These are phyloP conservation scores for Sugiyamaella boreocaroliniensis DNA, from an alignment of 805 yeast genomes.

Conservation along the genomic window DNA sequence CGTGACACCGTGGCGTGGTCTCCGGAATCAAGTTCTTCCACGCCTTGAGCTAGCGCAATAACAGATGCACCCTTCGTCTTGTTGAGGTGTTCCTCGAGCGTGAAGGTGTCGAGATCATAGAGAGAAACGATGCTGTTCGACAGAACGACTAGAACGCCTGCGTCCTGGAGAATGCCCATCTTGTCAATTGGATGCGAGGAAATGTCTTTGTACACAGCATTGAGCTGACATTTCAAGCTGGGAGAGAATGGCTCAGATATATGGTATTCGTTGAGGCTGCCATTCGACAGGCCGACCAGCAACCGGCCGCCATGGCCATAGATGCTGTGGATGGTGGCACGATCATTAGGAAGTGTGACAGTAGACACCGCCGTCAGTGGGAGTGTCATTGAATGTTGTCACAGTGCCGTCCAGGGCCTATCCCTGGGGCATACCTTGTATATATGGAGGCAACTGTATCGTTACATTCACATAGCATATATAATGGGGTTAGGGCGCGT, in stretches of 20 bases:
- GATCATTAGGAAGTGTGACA: background rate
- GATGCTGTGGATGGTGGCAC: conserved; percentile 4
- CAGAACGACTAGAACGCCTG: conserved; percentile 30
- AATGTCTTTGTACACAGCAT: conserved; percentile 16
- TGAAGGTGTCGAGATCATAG: conserved; percentile 28
- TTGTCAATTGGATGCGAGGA: conserved; percentile 27
- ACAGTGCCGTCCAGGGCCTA: background rate
- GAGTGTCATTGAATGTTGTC: background rate
- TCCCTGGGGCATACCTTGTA: background rate
- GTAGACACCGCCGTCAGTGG: background rate
- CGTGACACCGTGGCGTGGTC: conserved; percentile 24
- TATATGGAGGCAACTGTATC: background rate
- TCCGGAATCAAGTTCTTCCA: conserved; percentile 7
- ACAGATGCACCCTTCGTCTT: conserved; percentile 32
- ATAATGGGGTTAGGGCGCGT: background rate
- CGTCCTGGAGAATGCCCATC: conserved; percentile 30
- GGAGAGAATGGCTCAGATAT: conserved; percentile 21
- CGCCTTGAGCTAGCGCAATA: conserved; percentile 21
- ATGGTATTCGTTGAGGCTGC: conserved; percentile 23
- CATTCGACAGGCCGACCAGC: conserved; percentile 26
- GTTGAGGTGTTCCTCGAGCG: conserved; percentile 28
- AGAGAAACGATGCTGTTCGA: conserved; percentile 30
- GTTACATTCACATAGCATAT: background rate
- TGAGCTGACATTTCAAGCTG: conserved; percentile 12
- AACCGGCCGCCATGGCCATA: conserved; percentile 23